Conservation (phyloP, 768 basidiomycete genomes). For the Tricholoma matsutake region DNA sequence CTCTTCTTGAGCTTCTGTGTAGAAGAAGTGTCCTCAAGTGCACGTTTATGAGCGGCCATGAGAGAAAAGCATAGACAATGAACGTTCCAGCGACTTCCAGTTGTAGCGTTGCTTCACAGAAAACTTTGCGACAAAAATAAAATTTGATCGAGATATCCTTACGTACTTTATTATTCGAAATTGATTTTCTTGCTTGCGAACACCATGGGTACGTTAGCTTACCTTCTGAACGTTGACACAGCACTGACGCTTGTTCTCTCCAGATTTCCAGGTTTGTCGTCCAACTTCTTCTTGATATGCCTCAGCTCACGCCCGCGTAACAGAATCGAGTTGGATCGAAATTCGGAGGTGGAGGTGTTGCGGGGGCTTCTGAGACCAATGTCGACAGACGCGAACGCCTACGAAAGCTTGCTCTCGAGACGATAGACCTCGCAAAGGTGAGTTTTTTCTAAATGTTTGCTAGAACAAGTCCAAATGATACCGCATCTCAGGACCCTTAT, state of each 20-base stretch:
- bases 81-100: not conserved
- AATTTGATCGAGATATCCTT: conserved; percentile 13
- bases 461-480: conserved; percentile 9
- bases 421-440: conserved; percentile 97
- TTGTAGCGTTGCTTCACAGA: not conserved
- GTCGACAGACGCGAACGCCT: conserved; percentile 94
- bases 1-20: conserved; percentile 58
- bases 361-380: conserved; percentile 92
- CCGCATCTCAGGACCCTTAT: conserved; percentile 78
- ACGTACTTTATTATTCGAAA: conserved; percentile 7
- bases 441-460: conserved; percentile 14
- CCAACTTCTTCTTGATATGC: not conserved
- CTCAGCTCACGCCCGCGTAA: conserved; percentile 13
- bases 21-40: conserved; percentile 50
- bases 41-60: conserved; percentile 60
- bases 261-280: conserved; percentile 66
- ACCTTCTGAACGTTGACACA: not conserved
- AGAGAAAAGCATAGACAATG: not conserved
- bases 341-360: conserved; percentile 95
- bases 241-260: conserved; percentile 10
- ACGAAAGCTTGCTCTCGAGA: conserved; percentile 92
- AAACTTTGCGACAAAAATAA: not conserved
- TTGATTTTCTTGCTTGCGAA: not conserved
- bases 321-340: conserved; percentile 95
- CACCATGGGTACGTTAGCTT: conserved; percentile 34